Conservation (phyloP, 352 stramenopile genomes). For the Phytopythium oedochilum region DNA sequence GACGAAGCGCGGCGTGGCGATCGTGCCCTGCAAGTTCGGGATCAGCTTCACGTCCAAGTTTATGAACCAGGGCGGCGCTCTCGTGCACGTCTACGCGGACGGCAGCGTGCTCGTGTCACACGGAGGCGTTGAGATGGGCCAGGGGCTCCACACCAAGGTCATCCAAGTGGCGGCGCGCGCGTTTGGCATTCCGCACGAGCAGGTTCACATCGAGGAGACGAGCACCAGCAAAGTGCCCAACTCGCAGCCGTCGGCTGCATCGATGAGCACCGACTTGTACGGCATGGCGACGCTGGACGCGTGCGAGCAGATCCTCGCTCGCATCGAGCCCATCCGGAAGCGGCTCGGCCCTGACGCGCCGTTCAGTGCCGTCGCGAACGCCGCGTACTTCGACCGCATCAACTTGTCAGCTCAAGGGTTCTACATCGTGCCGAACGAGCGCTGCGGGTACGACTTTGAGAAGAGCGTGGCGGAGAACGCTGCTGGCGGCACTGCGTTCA, state of each 20-base stretch:
- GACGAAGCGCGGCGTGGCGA: slow-evolving; percentile 88
- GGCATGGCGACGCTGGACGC: slow-evolving; percentile 96
- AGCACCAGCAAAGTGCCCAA: slow-evolving; percentile 95
- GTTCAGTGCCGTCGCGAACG: slow-evolving; percentile 82
- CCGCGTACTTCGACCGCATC: slow-evolving; percentile 91
- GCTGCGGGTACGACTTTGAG: slow-evolving; percentile 92
- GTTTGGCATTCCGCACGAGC: slow-evolving; percentile 90
- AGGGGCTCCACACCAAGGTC: slow-evolving; percentile 96
- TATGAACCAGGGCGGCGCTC: slow-evolving; percentile 95
- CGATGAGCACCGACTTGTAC: slow-evolving; percentile 96
- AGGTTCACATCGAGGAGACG: slow-evolving; percentile 94
- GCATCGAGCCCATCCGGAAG: slow-evolving; percentile 83
- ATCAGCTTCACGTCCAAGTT: slow-evolving; percentile 97
- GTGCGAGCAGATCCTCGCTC: slow-evolving; percentile 92
- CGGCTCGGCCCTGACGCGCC: slow-evolving; percentile 64
- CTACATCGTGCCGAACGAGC: slow-evolving; percentile 89
- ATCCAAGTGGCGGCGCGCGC: slow-evolving; percentile 86
- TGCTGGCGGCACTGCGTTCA: slow-evolving; percentile 90
- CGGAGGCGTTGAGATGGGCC: slow-evolving; percentile 97
- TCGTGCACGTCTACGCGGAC: slow-evolving; percentile 96
- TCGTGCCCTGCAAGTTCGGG: slow-evolving; percentile 91
- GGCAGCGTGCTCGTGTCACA: slow-evolving; percentile 94
- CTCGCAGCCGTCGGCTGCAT: slow-evolving; percentile 91
- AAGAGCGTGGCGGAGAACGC: slow-evolving; percentile 88
- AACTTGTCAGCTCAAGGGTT: slow-evolving; percentile 96